Conservation (phyloP, 768 basidiomycete genomes). For the Xerocomellus chrysenteron region DNA sequence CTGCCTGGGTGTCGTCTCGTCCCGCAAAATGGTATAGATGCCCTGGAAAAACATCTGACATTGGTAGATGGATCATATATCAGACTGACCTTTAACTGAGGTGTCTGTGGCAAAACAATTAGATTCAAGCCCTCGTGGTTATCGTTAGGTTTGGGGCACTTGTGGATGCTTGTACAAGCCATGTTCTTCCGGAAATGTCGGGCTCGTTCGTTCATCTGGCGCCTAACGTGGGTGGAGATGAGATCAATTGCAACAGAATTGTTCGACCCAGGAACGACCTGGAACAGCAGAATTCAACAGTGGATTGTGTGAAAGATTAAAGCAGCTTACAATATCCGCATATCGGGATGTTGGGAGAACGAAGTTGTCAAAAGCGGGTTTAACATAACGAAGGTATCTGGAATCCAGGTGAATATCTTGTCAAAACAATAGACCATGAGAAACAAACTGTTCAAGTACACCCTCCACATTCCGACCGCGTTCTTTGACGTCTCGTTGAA, state of each 20-base stretch:
- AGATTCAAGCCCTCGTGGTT: slow-evolving; percentile 51
- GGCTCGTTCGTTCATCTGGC: slow-evolving; percentile 78
- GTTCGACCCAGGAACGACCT: slow-evolving; percentile 95
- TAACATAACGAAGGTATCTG: slow-evolving; percentile 92
- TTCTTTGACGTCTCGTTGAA: slow-evolving; percentile 84
- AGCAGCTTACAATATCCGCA: slow-evolving; percentile 76
- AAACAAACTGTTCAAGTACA: slow-evolving; percentile 78
- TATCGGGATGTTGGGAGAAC: slow-evolving; percentile 78
- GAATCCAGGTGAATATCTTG: slow-evolving; percentile 1
- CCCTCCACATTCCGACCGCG: slow-evolving; percentile 84
- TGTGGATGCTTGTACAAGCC: slow-evolving; percentile 47
- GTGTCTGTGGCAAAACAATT: slow-evolving; percentile 71
- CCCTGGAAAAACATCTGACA: slow-evolving; percentile 50
- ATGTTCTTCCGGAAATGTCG: slow-evolving; percentile 73
- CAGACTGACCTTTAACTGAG: slow-evolving; percentile 66
- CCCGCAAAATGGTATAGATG: slow-evolving; percentile 84
- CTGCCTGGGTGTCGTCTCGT: slow-evolving; percentile 64
- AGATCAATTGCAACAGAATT: slow-evolving; percentile 92
- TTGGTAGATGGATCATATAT: not conserved
- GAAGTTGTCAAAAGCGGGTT: slow-evolving; percentile 92
- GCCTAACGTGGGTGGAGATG: slow-evolving; percentile 85
- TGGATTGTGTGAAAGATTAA: not conserved
- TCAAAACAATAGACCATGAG: not conserved
- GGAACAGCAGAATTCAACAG: not conserved
- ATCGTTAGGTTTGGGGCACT: slow-evolving; percentile 36